A percentile compares a stretch with the other conserved stretches of the same genome.
Evolutionary conservation across 768 basidiomycete species (phyloP).

Genomic region (Tulasnella sp.): DNA sequence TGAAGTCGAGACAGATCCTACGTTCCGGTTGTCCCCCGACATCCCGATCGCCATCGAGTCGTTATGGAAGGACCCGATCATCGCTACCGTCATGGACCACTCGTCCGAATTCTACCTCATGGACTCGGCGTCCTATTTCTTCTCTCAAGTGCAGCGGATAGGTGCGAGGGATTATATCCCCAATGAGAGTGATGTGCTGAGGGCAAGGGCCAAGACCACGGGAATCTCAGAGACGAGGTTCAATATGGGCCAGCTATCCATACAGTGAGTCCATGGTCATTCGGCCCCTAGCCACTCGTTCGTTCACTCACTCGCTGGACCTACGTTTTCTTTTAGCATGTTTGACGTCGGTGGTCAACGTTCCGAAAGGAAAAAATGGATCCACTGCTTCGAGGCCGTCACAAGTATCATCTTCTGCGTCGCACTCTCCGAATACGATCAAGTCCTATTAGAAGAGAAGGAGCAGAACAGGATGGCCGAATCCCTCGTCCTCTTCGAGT

Average conservation of each 20-base stretch:
- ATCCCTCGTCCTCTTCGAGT: constrained; percentile 36
- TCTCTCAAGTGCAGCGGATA: constrained; percentile 74
- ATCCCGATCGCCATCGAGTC: constrained; percentile 32
- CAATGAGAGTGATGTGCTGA: constrained; percentile 73
- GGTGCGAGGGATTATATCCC: constrained; percentile 73
- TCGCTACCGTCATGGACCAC: constrained; percentile 42
- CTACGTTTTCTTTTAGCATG: constrained; percentile 26
- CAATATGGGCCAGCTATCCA: constrained; percentile 44
- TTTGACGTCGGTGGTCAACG: constrained; percentile 40
- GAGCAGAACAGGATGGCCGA: constrained; percentile 38
- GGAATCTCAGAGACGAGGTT: constrained; percentile 87
- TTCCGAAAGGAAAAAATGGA: constrained; percentile 36
- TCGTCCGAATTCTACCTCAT: constrained; percentile 79
- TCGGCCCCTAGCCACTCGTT: not conserved
- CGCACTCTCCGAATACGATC: constrained; percentile 39
- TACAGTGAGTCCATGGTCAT: not conserved
- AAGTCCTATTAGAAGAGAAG: constrained; percentile 37
- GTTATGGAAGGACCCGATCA: constrained; percentile 32
- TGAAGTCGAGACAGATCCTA: constrained; percentile 27
- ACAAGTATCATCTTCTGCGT: constrained; percentile 42
- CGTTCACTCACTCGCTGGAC: too few relatives aligned
- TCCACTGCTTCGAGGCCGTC: constrained; percentile 38
- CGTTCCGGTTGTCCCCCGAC: constrained; percentile 27
- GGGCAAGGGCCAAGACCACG: constrained; percentile 80
- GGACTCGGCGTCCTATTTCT: constrained; percentile 93